Conservation (phyloP, 306 rosid species). For the Inga oerstediana region DNA sequence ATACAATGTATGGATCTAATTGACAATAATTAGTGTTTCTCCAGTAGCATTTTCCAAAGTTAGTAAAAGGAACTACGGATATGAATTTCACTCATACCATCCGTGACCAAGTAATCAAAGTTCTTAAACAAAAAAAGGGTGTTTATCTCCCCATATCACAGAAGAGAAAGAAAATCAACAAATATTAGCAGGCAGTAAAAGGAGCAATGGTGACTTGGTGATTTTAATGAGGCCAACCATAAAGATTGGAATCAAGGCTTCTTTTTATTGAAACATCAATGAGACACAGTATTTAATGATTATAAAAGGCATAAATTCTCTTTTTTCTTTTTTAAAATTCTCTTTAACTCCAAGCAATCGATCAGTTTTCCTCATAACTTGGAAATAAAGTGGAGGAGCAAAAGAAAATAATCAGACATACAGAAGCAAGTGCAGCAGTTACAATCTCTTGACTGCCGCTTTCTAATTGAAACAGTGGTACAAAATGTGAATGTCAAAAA, state of each 20-base stretch:
- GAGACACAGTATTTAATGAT: slow-evolving; percentile 11
- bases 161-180: background rate
- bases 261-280: background rate
- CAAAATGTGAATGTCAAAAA: slow-evolving; percentile 25
- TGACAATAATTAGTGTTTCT: background rate
- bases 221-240: background rate
- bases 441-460: slow-evolving; percentile 13
- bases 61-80: slow-evolving; percentile 17
- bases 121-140: background rate
- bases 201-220: background rate
- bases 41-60: background rate
- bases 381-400: background rate
- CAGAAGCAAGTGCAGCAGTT: slow-evolving; percentile 12
- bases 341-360: background rate
- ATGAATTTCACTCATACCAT: background rate
- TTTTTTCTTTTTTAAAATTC: background rate
- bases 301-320: background rate
- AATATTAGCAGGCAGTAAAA: slow-evolving; percentile 9
- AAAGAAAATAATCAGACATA: slow-evolving; percentile 18
- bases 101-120: slow-evolving; percentile 2
- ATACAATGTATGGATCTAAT: background rate
- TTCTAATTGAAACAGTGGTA: slow-evolving; percentile 18
- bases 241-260: slow-evolving; percentile 5
- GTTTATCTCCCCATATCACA: slow-evolving; percentile 8
- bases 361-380: slow-evolving; percentile 4